Conservation (phyloP, 805 yeast species). For the Kazachstania bromeliacearum region DNA sequence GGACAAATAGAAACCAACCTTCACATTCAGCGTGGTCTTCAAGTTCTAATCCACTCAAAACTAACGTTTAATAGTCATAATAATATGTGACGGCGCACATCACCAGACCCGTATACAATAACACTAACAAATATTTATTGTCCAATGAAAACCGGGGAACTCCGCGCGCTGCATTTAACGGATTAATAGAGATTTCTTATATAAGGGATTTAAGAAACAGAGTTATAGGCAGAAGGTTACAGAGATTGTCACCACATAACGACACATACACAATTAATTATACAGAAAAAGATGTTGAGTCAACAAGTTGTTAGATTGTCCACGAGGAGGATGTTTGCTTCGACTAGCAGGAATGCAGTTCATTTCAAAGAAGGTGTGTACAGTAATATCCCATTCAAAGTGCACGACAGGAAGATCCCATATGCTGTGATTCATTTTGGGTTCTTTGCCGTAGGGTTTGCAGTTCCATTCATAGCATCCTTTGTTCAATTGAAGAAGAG, state of each 20-base stretch:
- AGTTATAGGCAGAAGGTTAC: neutral
- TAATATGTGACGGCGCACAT: neutral
- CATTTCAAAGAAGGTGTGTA: constrained; percentile 77
- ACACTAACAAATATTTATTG: too few species aligned
- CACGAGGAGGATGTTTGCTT: constrained; percentile 42
- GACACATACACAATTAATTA: neutral
- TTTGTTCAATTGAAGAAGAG: constrained; percentile 83
- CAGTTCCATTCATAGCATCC: constrained; percentile 69
- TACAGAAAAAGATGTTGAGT: constrained; percentile 19
- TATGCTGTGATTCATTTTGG: constrained; percentile 75
- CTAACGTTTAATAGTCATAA: neutral
- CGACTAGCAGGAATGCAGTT: constrained; percentile 38
- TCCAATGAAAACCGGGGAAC: too few species aligned
- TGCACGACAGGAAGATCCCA: constrained; percentile 87
- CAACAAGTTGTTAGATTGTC: constrained; percentile 27
- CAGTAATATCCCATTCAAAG: constrained; percentile 89
- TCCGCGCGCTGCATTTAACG: too few species aligned
- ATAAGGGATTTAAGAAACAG: too few species aligned
- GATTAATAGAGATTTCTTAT: too few species aligned
- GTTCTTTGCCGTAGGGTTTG: constrained; percentile 60
- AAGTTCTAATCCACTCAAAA: too few species aligned
- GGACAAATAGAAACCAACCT: too few species aligned
- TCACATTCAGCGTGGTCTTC: too few species aligned
- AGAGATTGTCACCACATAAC: neutral
- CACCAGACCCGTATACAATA: too few species aligned